Evolutionary conservation across 2,329 filamentous ascomycete species (phyloP), one percentile per base, ranked within the genome.

Genomic region (Ophiocordyceps camponoti-saundersi): DNA sequence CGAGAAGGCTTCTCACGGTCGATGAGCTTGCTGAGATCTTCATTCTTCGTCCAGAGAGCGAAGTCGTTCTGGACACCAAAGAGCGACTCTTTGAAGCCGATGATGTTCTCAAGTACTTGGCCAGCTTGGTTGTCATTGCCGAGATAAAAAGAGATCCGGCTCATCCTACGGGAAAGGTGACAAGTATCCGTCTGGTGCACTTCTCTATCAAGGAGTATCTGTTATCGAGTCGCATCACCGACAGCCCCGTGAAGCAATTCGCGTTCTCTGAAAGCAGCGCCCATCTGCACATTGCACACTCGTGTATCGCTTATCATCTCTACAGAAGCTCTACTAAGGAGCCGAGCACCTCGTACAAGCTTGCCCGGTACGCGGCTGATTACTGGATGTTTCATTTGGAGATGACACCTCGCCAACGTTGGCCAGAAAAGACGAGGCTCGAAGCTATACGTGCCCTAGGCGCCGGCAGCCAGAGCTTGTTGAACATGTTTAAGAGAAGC

Each of bases 201-300:
- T 46, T 46, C 26, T 50, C 49, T 3, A 40, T 50, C 6, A 49
- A 50, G 22, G 49, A 49, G 30, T 49, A 50, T n/a, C 20, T 49
- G 41, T 30, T 26, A 10, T 50, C 45, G n/a, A 32, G 30, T 15
- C 43, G 44, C 8, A 49, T 50, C 7, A 3, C 15, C 21, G 11
- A 44, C 7, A 13, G 36, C 3, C 29, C 40, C 18, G 30, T 26
- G 6, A 39, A 34, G 15, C 3, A 16, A 20, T 50, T 50, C 13
- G 36, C 44, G 7, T 47, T 50, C 29, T 22, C 45, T 13, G 44
- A 40, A 15, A n/a, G n/a, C 6, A 36, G 45, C n/a, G 44, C 47
- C 18, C 42, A 48, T 15, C n/a, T 48, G 7, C 32, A 20, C 15
- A 48, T 50, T 34, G 39, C 42, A 4, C 34, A 23, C 2, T 47